A percentile compares a stretch with the other conserved stretches of the same genome.
Conservation (phyloP, 2,329 filamentous ascomycete species). For the Coniochaeta prunicola region DNA sequence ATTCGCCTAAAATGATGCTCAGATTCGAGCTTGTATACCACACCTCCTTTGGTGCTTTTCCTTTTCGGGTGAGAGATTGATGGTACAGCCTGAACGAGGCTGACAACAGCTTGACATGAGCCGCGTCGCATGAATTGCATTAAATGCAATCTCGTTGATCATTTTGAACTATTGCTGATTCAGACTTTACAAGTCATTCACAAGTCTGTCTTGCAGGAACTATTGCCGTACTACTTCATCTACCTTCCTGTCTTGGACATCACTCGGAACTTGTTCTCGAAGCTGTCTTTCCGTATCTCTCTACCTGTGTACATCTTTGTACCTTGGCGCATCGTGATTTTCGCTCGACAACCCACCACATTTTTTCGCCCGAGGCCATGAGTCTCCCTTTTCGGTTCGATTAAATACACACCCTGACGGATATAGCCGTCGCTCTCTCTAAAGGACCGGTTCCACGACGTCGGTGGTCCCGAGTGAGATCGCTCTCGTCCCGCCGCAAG, state of each 20-base stretch:
- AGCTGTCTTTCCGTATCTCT: background rate
- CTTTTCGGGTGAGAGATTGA: background rate
- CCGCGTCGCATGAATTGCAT: constrained; percentile 18
- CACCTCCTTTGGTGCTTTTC: background rate
- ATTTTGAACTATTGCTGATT: constrained; percentile 13
- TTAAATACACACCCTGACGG: background rate
- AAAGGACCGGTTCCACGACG: constrained; percentile 8
- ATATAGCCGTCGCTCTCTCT: background rate
- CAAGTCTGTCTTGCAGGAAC: background rate
- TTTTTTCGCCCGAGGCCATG: background rate
- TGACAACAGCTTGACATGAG: background rate
- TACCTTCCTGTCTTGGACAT: constrained; percentile 3
- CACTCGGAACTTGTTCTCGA: background rate
- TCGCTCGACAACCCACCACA: background rate
- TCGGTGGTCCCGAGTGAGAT: constrained; percentile 15
- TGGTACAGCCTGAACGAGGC: background rate
- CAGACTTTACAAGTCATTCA: constrained; percentile 12
- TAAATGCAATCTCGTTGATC: constrained; percentile 16
- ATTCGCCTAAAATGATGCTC: background rate
- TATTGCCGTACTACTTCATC: background rate
- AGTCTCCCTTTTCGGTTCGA: background rate
- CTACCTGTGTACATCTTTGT: background rate
- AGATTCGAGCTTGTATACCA: background rate
- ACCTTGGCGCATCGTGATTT: background rate
- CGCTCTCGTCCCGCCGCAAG: constrained; percentile 11